These are phyloP conservation scores for Lizonia empirigonia DNA, from an alignment of 2,329 filamentous ascomycete genomes.

Conservation along the genomic window DNA sequence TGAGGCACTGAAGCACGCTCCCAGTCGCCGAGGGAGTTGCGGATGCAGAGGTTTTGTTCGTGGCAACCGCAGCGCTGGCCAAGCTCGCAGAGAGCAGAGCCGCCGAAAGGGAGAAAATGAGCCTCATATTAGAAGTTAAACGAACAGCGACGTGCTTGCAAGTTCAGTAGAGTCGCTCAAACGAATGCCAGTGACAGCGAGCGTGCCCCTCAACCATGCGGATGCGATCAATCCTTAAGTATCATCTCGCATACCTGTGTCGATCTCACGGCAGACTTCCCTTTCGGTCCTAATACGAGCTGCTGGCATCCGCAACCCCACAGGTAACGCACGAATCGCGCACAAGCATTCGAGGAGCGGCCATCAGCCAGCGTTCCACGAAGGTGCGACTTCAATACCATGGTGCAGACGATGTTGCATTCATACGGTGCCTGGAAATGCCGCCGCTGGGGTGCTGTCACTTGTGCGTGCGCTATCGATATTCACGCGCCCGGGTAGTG, in stretches of 20 bases:
- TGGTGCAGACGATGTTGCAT: conserved; percentile 12
- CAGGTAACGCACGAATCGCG: conserved; percentile 7
- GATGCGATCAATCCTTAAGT: conserved; percentile 11
- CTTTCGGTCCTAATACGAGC: conserved; percentile 15
- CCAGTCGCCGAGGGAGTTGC: conserved; percentile 19
- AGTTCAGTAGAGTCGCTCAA: background rate
- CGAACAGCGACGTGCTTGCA: background rate
- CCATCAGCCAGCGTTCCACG: conserved; percentile 3
- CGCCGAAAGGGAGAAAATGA: conserved; percentile 25
- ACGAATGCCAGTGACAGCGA: conserved; percentile 5
- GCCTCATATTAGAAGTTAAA: conserved; percentile 22
- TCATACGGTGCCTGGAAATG: conserved; percentile 1
- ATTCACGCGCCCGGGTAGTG: no score
- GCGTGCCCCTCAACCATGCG: background rate
- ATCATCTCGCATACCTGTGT: conserved; percentile 14
- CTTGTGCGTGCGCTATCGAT: conserved; percentile 6
- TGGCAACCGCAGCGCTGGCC: conserved; percentile 39
- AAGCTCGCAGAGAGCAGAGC: conserved; percentile 28
- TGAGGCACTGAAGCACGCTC: conserved; percentile 37
- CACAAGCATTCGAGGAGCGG: conserved; percentile 9
- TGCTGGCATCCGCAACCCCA: conserved; percentile 11
- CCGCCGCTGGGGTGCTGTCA: background rate
- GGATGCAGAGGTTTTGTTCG: conserved; percentile 36
- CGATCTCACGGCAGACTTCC: conserved; percentile 11
- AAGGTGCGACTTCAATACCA: conserved; percentile 7